Percentiles rank a stretch among this genome's conserved stretches.
Evolutionary conservation across 805 yeast species (phyloP).

Genomic region (Hanseniaspora nectarophila): DNA sequence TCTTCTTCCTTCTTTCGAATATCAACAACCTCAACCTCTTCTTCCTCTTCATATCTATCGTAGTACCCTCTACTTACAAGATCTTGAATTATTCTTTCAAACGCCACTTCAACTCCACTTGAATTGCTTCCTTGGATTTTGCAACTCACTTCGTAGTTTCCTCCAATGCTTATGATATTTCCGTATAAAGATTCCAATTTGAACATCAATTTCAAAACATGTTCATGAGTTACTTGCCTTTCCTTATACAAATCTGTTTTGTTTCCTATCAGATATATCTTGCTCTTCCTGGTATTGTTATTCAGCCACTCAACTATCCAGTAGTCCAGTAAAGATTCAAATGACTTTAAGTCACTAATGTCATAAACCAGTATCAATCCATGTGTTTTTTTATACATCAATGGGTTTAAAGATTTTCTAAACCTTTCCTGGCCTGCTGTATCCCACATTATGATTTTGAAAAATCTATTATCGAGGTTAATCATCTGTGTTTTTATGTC

Average conservation of each 20-base stretch:
- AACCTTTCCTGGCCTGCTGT: conserved; percentile 43
- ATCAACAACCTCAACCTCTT: neutral
- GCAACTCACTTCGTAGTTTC: conserved; percentile 39
- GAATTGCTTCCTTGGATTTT: conserved; percentile 26
- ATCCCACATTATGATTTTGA: conserved; percentile 39
- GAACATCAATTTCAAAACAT: conserved; percentile 28
- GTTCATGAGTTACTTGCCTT: conserved; percentile 32
- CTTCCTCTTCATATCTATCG: conserved; percentile 21
- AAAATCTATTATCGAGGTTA: conserved; percentile 34
- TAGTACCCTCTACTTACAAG: conserved; percentile 33
- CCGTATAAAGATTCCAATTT: conserved; percentile 25
- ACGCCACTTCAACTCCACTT: conserved; percentile 29
- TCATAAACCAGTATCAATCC: conserved; percentile 37
- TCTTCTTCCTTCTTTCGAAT: neutral
- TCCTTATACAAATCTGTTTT: conserved; percentile 31
- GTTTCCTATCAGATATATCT: conserved; percentile 36
- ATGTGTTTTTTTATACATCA: conserved; percentile 36
- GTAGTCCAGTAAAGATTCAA: conserved; percentile 30
- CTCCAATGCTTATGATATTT: conserved; percentile 27
- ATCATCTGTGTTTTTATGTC: conserved; percentile 36
- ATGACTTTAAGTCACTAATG: conserved; percentile 31
- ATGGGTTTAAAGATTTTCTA: conserved; percentile 35
- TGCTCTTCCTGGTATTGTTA: conserved; percentile 20
- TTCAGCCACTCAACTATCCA: conserved; percentile 36
- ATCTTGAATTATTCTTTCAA: conserved; percentile 32